Evolutionary conservation across 352 stramenopile genomes (phyloP).

Genomic region (Phytophthora pistaciae): DNA sequence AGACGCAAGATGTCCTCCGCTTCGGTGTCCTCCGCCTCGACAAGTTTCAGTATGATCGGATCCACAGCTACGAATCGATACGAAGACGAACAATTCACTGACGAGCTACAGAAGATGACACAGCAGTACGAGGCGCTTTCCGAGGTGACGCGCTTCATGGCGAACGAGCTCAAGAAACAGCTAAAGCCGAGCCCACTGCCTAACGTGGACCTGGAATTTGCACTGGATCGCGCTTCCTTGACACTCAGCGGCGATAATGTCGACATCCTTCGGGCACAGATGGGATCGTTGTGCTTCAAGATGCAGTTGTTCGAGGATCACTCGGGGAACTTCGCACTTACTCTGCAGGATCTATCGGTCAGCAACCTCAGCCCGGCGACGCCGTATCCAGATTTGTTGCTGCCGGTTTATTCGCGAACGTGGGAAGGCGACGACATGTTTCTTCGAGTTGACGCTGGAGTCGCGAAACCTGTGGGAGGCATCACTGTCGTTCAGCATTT

Average conservation of each 20-base stretch:
- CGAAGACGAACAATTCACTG: conserved; percentile 50
- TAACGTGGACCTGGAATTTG: conserved; percentile 75
- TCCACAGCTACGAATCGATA: conserved; percentile 39
- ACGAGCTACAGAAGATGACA: conserved; percentile 58
- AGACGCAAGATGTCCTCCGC: conserved; percentile 37
- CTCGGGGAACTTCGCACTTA: conserved; percentile 70
- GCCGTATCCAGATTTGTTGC: conserved; percentile 76
- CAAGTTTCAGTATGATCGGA: conserved; percentile 46
- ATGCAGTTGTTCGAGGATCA: conserved; percentile 81
- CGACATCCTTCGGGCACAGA: conserved; percentile 67
- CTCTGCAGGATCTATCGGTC: conserved; percentile 63
- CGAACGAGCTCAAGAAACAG: conserved; percentile 49
- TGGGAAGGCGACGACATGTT: conserved; percentile 78
- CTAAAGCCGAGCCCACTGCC: conserved; percentile 46
- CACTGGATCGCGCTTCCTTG: conserved; percentile 63
- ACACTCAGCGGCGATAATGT: conserved; percentile 63
- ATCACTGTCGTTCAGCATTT: conserved; percentile 85
- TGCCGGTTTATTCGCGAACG: conserved; percentile 45
- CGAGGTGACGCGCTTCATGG: conserved; percentile 48
- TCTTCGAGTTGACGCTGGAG: conserved; percentile 77
- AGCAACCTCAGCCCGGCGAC: conserved; percentile 76
- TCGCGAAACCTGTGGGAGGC: conserved; percentile 62
- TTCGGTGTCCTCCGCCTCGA: conserved; percentile 46
- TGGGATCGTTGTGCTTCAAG: conserved; percentile 59
- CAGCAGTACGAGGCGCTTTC: conserved; percentile 59